Evolutionary conservation across 352 stramenopile genomes (phyloP).

Genomic region (Aphanomyces stellatus): DNA sequence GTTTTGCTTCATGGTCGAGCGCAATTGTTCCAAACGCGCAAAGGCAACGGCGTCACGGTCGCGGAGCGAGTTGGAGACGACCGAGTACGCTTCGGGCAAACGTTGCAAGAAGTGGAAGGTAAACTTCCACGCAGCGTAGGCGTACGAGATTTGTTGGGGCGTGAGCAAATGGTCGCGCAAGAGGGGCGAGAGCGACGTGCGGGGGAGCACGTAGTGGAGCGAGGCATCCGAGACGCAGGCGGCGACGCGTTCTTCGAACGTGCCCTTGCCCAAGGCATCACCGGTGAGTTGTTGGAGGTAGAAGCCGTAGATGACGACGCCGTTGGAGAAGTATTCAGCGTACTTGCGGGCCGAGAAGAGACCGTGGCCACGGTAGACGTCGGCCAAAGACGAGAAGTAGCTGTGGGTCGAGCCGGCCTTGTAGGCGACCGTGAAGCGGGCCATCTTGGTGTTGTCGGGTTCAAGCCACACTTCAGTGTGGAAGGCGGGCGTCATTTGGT

Average conservation of each 20-base stretch:
- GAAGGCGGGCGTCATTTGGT: constrained; percentile 72
- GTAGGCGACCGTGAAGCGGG: constrained; percentile 69
- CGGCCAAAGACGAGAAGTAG: constrained; percentile 81
- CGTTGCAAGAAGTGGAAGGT: constrained; percentile 85
- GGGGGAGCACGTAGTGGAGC: constrained; percentile 76
- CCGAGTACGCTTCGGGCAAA: constrained; percentile 65
- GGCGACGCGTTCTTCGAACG: constrained; percentile 58
- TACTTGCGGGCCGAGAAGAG: constrained; percentile 81
- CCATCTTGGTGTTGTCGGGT: constrained; percentile 66
- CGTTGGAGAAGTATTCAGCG: constrained; percentile 78
- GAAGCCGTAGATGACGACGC: constrained; percentile 76
- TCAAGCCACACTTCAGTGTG: constrained; percentile 72
- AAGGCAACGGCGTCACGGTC: constrained; percentile 67
- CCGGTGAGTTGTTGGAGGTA: constrained; percentile 68
- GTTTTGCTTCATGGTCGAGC: constrained; percentile 79
- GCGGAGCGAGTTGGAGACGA: constrained; percentile 69
- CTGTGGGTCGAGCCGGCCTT: constrained; percentile 65
- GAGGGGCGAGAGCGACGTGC: constrained; percentile 77
- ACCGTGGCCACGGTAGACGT: constrained; percentile 77
- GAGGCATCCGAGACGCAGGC: constrained; percentile 60
- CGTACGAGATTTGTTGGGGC: constrained; percentile 76
- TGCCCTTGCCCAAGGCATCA: constrained; percentile 35
- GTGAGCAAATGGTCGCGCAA: constrained; percentile 62
- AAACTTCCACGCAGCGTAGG: constrained; percentile 82
- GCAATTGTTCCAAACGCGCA: constrained; percentile 63